Conservation (phyloP, 208 protist genomes). For the Leishmania gerbilli region DNA sequence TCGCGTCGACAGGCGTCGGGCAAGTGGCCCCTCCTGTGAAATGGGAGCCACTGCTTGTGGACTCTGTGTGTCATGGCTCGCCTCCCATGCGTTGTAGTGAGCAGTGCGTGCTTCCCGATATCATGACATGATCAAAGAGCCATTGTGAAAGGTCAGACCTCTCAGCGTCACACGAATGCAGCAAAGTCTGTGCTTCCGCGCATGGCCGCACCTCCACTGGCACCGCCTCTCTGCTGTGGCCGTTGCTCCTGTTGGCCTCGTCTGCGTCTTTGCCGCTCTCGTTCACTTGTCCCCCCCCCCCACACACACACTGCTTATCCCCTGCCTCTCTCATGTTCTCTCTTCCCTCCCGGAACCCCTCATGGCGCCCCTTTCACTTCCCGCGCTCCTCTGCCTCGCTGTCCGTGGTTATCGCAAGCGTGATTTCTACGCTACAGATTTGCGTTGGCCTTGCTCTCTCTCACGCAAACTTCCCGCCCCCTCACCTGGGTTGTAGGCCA, state of each 20-base stretch:
- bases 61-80: not conserved
- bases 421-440: not conserved
- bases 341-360: not conserved
- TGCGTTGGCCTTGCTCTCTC: conserved; percentile 16
- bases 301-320: not conserved
- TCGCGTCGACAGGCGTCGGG: not conserved
- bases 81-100: not conserved
- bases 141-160: not conserved
- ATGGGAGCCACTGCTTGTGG: not conserved
- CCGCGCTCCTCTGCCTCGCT: not conserved
- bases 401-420: not conserved
- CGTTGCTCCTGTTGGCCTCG: not conserved
- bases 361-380: not conserved
- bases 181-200: not conserved
- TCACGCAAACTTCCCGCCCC: not conserved
- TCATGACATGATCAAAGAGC: not conserved
- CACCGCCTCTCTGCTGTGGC: not conserved
- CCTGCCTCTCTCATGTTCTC: not conserved
- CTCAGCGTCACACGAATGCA: not conserved
- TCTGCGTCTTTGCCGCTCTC: not conserved
- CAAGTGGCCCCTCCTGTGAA: not conserved
- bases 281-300: not conserved
- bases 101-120: not conserved
- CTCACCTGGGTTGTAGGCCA: not conserved
- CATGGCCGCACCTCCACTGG: not conserved